A percentile compares a stretch with the other conserved stretches of the same genome.
phyloP scores from a whole-genome alignment of 2,329 filamentous ascomycete genomes.

The Aspergillus eucalypticola region DNA sequence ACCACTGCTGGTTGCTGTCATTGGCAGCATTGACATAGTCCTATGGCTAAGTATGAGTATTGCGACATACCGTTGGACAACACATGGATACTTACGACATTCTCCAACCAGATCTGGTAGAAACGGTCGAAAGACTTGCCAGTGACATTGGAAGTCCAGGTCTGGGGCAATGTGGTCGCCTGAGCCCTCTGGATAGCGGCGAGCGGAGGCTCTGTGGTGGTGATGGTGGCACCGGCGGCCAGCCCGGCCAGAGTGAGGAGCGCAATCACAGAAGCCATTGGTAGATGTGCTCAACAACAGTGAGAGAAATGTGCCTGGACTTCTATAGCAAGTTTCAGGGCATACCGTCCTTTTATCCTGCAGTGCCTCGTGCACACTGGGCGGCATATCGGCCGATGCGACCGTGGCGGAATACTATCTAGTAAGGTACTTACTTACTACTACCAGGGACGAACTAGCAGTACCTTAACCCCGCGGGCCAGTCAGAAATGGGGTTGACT shows the following conservation, averaged over 20 bases:
- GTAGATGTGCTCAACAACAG: neutral
- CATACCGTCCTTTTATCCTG: neutral
- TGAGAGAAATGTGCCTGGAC: neutral
- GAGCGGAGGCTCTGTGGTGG: slow-evolving; percentile 1
- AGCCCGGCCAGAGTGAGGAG: slow-evolving; percentile 1
- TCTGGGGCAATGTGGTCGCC: slow-evolving; percentile 4
- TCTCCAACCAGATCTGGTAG: slow-evolving; percentile 74
- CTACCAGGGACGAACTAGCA: no score
- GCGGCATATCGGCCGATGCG: neutral
- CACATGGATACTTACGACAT: slow-evolving; percentile 53
- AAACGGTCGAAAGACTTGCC: slow-evolving; percentile 55
- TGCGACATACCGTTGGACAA: neutral
- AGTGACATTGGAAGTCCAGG: slow-evolving; percentile 13
- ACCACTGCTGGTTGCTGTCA: slow-evolving; percentile 49
- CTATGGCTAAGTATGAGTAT: slow-evolving; percentile 8
- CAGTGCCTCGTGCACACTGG: neutral
- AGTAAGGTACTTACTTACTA: no score
- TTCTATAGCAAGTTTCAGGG: neutral
- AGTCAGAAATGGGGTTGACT: neutral
- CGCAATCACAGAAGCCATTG: slow-evolving; percentile 1
- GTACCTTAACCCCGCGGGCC: neutral
- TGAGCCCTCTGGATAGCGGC: neutral
- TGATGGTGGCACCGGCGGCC: slow-evolving; percentile 7
- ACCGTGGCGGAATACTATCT: neutral
- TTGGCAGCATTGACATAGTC: slow-evolving; percentile 64